phyloP scores from a whole-genome alignment of 176 grass and related monocot species.

The Avena sativa region DNA sequence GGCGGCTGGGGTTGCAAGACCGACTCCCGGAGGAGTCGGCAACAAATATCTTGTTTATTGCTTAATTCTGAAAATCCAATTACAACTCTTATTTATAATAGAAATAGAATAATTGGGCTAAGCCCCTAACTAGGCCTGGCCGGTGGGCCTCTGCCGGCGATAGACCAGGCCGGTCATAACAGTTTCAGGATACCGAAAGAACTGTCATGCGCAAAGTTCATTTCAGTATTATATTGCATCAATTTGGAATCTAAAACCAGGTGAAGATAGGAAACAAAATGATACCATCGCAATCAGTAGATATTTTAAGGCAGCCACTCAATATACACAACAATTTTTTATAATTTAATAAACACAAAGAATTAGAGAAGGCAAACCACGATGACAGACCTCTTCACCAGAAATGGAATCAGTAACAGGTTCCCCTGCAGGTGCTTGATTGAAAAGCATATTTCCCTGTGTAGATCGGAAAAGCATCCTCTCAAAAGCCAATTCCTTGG shows the following conservation, averaged over 20 bases:
- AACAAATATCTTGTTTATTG: too few species aligned
- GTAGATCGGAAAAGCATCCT: constrained; percentile 96
- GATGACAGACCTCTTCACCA: constrained; percentile 87
- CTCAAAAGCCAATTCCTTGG: constrained; percentile 94
- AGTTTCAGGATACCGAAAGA: constrained; percentile 10
- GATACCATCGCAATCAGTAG: constrained; percentile 8
- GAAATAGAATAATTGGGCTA: too few species aligned
- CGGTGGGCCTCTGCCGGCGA: too few species aligned
- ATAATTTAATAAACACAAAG: constrained; percentile 14
- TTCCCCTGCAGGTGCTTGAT: constrained; percentile 82
- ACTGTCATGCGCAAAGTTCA: neutral
- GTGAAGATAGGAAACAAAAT: constrained; percentile 18
- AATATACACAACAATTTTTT: too few species aligned
- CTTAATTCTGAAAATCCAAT: too few species aligned
- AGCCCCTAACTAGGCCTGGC: too few species aligned
- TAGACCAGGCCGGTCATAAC: too few species aligned
- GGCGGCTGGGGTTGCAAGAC: too few species aligned
- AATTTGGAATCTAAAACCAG: neutral
- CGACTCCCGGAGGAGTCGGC: too few species aligned
- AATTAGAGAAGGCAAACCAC: constrained; percentile 47
- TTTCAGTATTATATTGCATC: constrained; percentile 5
- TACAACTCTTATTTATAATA: too few species aligned
- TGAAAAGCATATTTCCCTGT: constrained; percentile 97
- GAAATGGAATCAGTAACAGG: constrained; percentile 88
- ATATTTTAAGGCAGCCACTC: neutral